phyloP scores from a whole-genome alignment of 179 eudicot genomes.

The Corrigiola litoralis region DNA sequence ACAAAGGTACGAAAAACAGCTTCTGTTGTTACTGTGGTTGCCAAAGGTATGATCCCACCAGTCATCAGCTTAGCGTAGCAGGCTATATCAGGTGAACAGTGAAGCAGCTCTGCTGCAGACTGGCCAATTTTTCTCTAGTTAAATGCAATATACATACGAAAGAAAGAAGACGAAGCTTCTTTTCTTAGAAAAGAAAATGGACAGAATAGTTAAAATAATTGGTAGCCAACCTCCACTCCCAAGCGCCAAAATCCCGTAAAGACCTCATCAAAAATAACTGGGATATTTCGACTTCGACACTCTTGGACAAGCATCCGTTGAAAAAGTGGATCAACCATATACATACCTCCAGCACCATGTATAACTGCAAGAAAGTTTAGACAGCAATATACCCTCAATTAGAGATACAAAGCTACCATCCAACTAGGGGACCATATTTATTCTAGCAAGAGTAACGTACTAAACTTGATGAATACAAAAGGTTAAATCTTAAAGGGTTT shows the following conservation, averaged over 20 bases:
- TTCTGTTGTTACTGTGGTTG: conserved; percentile 82
- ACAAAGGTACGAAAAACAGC: conserved; percentile 67
- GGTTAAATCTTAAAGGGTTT: no score
- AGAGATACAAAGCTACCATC: no score
- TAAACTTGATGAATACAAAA: no score
- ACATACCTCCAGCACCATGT: conserved; percentile 96
- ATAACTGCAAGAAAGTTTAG: conserved; percentile 48
- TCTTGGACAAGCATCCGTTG: conserved; percentile 85
- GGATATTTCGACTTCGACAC: conserved; percentile 66
- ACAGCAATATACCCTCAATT: not conserved
- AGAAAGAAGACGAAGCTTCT: not conserved
- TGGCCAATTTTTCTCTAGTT: conserved; percentile 27
- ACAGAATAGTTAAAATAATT: not conserved
- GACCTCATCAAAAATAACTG: conserved; percentile 95
- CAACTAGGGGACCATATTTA: no score
- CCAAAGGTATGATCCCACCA: conserved; percentile 92
- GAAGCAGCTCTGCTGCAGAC: conserved; percentile 92
- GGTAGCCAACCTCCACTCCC: conserved; percentile 80
- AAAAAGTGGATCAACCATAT: conserved; percentile 93
- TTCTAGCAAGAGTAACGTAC: no score
- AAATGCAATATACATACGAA: not conserved
- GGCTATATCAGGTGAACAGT: conserved; percentile 86
- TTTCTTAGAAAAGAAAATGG: not conserved
- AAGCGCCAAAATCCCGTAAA: conserved; percentile 99
- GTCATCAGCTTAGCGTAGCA: conserved; percentile 97